Conservation (phyloP, 352 stramenopile genomes). For the Pythium scleroteichum region DNA sequence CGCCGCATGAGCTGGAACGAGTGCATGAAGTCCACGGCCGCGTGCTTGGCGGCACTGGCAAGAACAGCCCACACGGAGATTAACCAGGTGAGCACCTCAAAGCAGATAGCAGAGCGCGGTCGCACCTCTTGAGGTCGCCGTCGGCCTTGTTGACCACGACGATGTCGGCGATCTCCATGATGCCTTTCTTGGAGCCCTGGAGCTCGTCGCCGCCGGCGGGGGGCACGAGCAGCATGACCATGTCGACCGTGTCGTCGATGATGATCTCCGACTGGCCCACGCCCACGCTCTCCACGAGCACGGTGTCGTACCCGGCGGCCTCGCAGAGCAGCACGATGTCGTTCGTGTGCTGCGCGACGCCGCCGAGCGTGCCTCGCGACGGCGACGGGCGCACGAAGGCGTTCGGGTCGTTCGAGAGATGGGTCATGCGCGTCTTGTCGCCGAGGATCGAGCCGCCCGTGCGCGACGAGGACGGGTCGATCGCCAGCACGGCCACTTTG, state of each 20-base stretch:
- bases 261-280: conserved; percentile 97
- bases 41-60: conserved; percentile 64
- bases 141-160: conserved; percentile 98
- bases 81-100: background rate
- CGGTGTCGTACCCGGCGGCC: conserved; percentile 92
- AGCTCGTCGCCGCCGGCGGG: conserved; percentile 96
- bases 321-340: conserved; percentile 96
- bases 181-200: conserved; percentile 98
- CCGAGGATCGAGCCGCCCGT: conserved; percentile 97
- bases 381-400: conserved; percentile 94
- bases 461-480: conserved; percentile 95
- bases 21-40: conserved; percentile 77
- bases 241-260: conserved; percentile 96
- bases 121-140: conserved; percentile 71
- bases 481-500: conserved; percentile 94
- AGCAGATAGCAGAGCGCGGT: background rate
- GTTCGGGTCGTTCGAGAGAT: conserved; percentile 91
- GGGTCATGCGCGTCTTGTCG: conserved; percentile 98
- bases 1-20: conserved; percentile 79
- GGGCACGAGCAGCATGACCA: conserved; percentile 95
- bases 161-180: conserved; percentile 97
- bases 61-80: background rate
- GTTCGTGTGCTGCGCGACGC: conserved; percentile 78
- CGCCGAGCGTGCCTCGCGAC: conserved; percentile 78
- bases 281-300: conserved; percentile 97